Evolutionary conservation across 208 protist genomes (phyloP), one percentile per base, ranked within the genome.

Genomic region (Sergeia podlipaevii): DNA sequence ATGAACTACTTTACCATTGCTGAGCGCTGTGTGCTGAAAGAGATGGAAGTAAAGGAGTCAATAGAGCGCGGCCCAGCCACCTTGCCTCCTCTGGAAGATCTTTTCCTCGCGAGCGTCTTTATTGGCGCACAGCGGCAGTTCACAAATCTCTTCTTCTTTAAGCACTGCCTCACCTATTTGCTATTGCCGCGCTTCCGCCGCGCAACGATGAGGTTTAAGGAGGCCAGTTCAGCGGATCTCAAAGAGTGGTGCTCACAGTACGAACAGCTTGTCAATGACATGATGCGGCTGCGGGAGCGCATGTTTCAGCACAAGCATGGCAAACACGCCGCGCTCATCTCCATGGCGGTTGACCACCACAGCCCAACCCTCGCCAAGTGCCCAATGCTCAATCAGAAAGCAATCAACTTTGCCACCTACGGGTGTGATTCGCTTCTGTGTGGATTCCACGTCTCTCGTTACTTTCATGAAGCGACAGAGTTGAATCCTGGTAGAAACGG

Each of bases 171-270:
- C 24, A 78, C 72, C 24, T 63, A 86, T 50, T 79, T 84, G 55
- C 82, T 94, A 74, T 73, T 82, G 51, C 87, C 87, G 0, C 66
- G 62, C 29, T 91, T 91, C 60, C 67, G 87, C 26, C 68, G 78
- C 21, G 82, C 87, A 4, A 52, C 89, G 26, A 65, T 74, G 62
- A 61, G 79, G 38, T 88, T 94, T 51, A 91, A 87, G 47, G 82
- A 94, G 66, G 82, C 80, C n/a, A 83, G 78, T n/a, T 72, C 74
- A 18, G 44, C 77, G 0, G 87, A 94, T 11, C 60, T 94, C 26
- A 94, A 94, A 56, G 87, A 94, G 60, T 94, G 87, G 87, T 72
- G 67, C 34, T 85, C 88, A 62, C 83, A 91, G 65, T 94, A 91
- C 61, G 87, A 94, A 51, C 77, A 87, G 61, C 72, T 94, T 39